Base-by-base conservation (phyloP, 805 yeast genomes). In the Yarrowia porcina region DNA sequence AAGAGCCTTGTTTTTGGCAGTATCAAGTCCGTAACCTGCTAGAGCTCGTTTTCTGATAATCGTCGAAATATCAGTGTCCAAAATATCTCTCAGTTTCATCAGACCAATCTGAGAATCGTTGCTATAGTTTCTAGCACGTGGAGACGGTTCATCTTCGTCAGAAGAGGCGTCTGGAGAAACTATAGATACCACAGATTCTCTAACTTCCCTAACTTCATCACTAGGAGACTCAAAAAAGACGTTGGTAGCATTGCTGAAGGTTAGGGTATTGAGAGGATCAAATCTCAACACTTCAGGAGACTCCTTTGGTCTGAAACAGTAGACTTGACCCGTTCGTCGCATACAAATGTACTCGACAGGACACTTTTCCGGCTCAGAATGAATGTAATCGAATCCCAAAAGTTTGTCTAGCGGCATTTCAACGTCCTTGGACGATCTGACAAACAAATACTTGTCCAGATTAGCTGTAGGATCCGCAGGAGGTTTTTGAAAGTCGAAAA, bases 271-370 rank as follows among this genome's bases (percentile, higher is more conserved):
- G 67, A 78, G 81, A 0, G 93, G 83, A 67, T 85, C 88, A 73
- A 91, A 88, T 15, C 77, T 78, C 9, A 88, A 71, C 9, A 85
- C 78, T 36, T 84, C 83, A 32, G 85, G 85, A 56, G 88, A 82
- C 70, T 89, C 93, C 0, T 78, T 74, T 0, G 87, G 88, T 0
- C 87, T 82, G 92, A 89, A 89, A 64, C 87, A 79, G 73, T 88
- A 91, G 0, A 91, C 85, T 61, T 89, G 87, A 3, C 97, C 97
- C 0, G 96, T 88, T 69, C 90, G 96, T 66, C 97, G 79, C 88
- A 92, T 87, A 73, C 97, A 91, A 28, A 92, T 84, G 64, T 89
- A 79, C 67, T 87, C 84, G 9, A 88, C 81, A 2, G 28, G 49
- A 15, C 49, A 39, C 30, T 27, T 27, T 18, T 38, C 47, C 1